A percentile compares a stretch with the other conserved stretches of the same genome.
phyloP scores from a whole-genome alignment of 1,284 basidiomycete genomes.

The Trichosporon sp. region DNA sequence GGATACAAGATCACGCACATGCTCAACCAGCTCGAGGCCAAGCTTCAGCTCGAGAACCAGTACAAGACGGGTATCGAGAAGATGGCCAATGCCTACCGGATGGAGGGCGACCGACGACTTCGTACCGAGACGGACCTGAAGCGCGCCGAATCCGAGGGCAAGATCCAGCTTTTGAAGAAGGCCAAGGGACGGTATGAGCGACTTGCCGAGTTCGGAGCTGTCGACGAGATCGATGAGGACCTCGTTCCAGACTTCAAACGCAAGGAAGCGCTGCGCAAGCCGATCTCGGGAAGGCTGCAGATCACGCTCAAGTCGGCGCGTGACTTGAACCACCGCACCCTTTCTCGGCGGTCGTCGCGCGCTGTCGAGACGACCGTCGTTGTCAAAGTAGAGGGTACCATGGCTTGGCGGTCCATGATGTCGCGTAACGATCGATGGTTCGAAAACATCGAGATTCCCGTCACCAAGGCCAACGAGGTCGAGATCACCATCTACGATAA shows the following conservation, averaged over 20 bases:
- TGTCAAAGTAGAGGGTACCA: slow-evolving; percentile 94
- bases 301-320: slow-evolving; percentile 86
- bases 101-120: slow-evolving; percentile 93
- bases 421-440: slow-evolving; percentile 95
- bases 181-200: slow-evolving; percentile 97
- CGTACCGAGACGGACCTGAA: slow-evolving; percentile 90
- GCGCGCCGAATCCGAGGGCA: slow-evolving; percentile 90
- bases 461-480: slow-evolving; percentile 98
- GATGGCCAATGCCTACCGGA: slow-evolving; percentile 93
- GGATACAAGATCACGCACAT: slow-evolving; percentile 96
- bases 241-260: slow-evolving; percentile 74
- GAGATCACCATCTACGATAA: slow-evolving; percentile 97
- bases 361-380: slow-evolving; percentile 83
- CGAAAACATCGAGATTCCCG: slow-evolving; percentile 93
- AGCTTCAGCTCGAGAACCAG: slow-evolving; percentile 96
- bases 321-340: slow-evolving; percentile 91
- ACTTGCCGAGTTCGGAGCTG: slow-evolving; percentile 85
- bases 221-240: slow-evolving; percentile 73
- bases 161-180: slow-evolving; percentile 88
- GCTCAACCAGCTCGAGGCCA: slow-evolving; percentile 99
- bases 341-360: slow-evolving; percentile 75
- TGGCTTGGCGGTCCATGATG: slow-evolving; percentile 87
- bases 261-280: slow-evolving; percentile 88
- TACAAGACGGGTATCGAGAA: slow-evolving; percentile 99
- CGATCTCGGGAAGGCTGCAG: slow-evolving; percentile 88